Base-by-base conservation (phyloP, 805 yeast species). In the Hanseniaspora valbyensis region DNA sequence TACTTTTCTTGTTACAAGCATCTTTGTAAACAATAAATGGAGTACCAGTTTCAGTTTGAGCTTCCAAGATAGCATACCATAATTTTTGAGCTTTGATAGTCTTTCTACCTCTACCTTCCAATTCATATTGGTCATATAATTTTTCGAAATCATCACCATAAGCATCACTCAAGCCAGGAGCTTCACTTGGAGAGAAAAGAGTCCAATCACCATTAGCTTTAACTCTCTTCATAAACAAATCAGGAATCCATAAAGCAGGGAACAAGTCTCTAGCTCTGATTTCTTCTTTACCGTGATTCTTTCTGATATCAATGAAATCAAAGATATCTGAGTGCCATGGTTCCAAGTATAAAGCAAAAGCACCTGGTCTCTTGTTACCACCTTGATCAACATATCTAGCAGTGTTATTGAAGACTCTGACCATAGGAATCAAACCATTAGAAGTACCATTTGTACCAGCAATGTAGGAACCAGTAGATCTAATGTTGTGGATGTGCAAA, bases 351-450 rank as follows among this genome's bases (percentile, higher is more conserved):
- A 88, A 68, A 32, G 96, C 95, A 66, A 90, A 84, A 2, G 98
- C 98, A 55, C 97, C 97, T 0, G 98, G 98, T 61, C 98, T 74
- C 67, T 89, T 89, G 69, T 90, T 90, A 51, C 97, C 97, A 55
- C 98, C 98, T 72, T 90, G 98, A 61, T 90, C 97, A 38, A 90
- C 97, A 61, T 89, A 90, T 58, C 96, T 77, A 18, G 98, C 97
- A 24, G 97, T 88, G 68, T 87, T 83, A 71, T 90, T 90, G 70
- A 81, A 90, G 9, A 90, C 97, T 58, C 95, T 78, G 25, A 90
- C 70, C 96, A 90, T 88, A n/a, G 98, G 98, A 38, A 89, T 81
- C 44, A 90, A 69, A 34, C 98, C 98, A 58, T 81, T 86, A 2
- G 96, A 87, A 10, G 84, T 78, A 49, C 97, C 98, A 63, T 86